A percentile compares a stretch with the other conserved stretches of the same genome.
These are phyloP conservation scores for Mollisiaceae sp. DNA, from an alignment of 2,329 filamentous ascomycete genomes.

Conservation along the genomic window DNA sequence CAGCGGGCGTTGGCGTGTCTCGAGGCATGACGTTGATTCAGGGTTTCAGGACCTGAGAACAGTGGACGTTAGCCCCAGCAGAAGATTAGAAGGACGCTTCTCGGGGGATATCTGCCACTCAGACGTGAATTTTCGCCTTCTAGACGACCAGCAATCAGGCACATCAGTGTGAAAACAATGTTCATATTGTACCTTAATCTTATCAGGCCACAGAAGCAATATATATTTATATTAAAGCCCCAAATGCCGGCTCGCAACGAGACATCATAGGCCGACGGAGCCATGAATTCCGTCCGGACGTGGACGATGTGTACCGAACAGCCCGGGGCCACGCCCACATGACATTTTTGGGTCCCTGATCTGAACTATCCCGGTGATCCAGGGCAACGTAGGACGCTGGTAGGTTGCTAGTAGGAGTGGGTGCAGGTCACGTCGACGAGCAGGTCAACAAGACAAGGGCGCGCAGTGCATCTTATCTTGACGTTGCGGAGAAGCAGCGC, in stretches of 20 bases:
- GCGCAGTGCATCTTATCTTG: background rate
- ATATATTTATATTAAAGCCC: constrained; percentile 28
- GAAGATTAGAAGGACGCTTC: constrained; percentile 19
- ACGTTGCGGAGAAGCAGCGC: background rate
- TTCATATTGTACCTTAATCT: constrained; percentile 26
- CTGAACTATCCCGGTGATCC: no score
- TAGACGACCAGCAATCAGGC: constrained; percentile 19
- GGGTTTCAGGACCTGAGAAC: constrained; percentile 25
- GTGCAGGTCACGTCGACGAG: background rate
- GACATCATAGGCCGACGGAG: constrained; percentile 15
- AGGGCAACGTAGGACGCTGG: background rate
- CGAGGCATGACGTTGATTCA: constrained; percentile 27
- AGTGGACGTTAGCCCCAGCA: constrained; percentile 11
- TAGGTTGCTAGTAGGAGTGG: background rate
- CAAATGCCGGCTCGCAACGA: constrained; percentile 25
- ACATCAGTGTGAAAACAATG: constrained; percentile 16
- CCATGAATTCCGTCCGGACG: constrained; percentile 17
- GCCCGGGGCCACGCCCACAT: background rate
- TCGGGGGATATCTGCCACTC: constrained; percentile 28
- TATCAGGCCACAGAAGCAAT: constrained; percentile 23
- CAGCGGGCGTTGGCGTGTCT: background rate
- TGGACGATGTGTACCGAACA: constrained; percentile 8
- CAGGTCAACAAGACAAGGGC: background rate
- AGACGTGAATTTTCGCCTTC: constrained; percentile 2
- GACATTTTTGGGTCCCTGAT: background rate